phyloP scores from a whole-genome alignment of 306 rosid genomes.

The Ormosia emarginata region DNA sequence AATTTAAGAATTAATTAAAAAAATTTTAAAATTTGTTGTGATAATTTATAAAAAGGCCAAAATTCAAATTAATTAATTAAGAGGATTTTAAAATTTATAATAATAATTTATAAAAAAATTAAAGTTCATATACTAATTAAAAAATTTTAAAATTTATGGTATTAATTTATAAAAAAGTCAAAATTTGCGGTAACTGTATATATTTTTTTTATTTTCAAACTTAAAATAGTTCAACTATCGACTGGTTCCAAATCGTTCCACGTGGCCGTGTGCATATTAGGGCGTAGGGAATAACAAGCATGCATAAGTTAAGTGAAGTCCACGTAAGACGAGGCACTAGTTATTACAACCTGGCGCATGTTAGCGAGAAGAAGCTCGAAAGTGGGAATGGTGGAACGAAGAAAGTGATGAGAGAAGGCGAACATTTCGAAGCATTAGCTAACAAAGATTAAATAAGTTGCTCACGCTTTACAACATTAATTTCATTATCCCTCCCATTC shows the following conservation, averaged over 20 bases:
- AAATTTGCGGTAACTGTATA: too few species aligned
- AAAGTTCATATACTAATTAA: too few species aligned
- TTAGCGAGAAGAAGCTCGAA: slow-evolving; percentile 5
- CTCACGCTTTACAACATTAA: background rate
- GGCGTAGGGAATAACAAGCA: background rate
- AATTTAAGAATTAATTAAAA: too few species aligned
- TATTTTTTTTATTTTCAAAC: too few species aligned
- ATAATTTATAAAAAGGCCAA: too few species aligned
- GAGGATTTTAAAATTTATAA: too few species aligned
- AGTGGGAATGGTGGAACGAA: slow-evolving; percentile 42
- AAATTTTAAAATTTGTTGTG: too few species aligned
- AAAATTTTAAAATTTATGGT: too few species aligned
- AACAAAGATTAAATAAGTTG: background rate
- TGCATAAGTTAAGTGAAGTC: background rate
- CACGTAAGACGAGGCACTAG: background rate
- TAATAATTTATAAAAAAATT: too few species aligned
- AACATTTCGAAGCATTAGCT: slow-evolving; percentile 36
- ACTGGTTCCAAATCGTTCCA: background rate
- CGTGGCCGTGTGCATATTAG: too few species aligned
- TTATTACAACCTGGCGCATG: slow-evolving; percentile 24
- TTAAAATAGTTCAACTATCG: background rate
- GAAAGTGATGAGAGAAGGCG: slow-evolving; percentile 52
- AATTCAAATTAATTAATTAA: too few species aligned
- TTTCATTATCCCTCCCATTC: background rate
- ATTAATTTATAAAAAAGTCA: too few species aligned